Percentiles rank a stretch among this genome's conserved stretches.
These are phyloP conservation scores for Tephrocybe sp. DNA, from an alignment of 768 basidiomycete species.

Conservation along the genomic window DNA sequence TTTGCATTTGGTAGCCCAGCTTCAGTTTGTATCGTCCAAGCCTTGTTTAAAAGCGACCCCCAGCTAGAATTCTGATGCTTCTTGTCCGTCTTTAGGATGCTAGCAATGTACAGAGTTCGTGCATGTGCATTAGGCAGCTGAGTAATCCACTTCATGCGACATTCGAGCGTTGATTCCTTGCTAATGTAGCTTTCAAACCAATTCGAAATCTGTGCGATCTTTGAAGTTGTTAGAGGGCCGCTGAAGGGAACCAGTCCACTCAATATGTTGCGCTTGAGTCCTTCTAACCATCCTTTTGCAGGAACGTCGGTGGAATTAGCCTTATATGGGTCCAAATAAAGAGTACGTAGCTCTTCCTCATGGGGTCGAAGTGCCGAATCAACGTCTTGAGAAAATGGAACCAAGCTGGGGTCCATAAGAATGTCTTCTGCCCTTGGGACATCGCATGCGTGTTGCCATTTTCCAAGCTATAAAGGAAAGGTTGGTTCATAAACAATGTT, in stretches of 20 bases:
- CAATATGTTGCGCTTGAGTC: background rate
- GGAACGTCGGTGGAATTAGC: constrained; percentile 10
- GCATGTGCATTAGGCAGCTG: constrained; percentile 10
- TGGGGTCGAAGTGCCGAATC: constrained; percentile 13
- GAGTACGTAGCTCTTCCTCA: constrained; percentile 4
- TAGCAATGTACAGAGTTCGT: constrained; percentile 16
- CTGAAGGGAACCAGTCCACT: constrained; percentile 11
- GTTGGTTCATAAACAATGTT: background rate
- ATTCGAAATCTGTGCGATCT: constrained; percentile 18
- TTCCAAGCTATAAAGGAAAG: constrained; percentile 20
- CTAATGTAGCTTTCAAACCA: constrained; percentile 23
- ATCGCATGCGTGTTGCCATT: constrained; percentile 22
- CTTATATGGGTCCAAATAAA: constrained; percentile 8
- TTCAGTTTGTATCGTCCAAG: background rate
- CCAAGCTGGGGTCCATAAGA: constrained; percentile 18
- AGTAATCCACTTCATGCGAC: background rate
- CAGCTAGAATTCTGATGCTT: background rate
- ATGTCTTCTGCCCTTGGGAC: constrained; percentile 19
- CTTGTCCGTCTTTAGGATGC: background rate
- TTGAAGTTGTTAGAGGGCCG: background rate
- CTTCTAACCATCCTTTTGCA: constrained; percentile 17
- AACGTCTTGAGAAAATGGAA: constrained; percentile 19
- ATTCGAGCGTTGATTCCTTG: background rate
- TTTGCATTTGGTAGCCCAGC: background rate
- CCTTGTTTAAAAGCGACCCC: background rate